phyloP scores from a whole-genome alignment of 2,329 filamentous ascomycete genomes.

The Hypoxylon sp. region DNA sequence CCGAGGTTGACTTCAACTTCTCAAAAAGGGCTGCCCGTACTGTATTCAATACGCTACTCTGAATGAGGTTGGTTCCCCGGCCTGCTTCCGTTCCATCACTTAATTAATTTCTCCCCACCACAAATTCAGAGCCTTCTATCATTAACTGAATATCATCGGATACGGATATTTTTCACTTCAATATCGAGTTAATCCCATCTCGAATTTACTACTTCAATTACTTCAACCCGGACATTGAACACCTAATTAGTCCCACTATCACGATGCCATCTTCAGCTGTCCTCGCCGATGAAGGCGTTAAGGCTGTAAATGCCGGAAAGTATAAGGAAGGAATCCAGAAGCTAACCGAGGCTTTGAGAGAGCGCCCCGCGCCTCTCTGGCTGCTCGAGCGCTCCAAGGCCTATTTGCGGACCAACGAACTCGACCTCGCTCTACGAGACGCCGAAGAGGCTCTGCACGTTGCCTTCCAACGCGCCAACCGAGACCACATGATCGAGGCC shows the following conservation, averaged over 20 bases:
- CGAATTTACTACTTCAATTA: neutral
- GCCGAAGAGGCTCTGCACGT: conserved; percentile 75
- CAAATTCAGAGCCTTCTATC: conserved; percentile 3
- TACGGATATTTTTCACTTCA: neutral
- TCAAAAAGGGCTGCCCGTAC: neutral
- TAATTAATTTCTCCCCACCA: neutral
- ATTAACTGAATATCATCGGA: neutral
- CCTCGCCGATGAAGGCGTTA: conserved; percentile 73
- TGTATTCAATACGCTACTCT: neutral
- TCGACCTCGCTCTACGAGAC: conserved; percentile 76
- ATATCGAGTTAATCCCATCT: neutral
- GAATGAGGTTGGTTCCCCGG: neutral
- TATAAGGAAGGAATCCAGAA: conserved; percentile 77
- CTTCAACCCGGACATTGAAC: neutral
- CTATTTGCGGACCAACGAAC: conserved; percentile 74
- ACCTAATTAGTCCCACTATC: neutral
- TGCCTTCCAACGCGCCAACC: conserved; percentile 77
- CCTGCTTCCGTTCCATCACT: neutral
- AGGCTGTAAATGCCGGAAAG: conserved; percentile 73
- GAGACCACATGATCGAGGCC: conserved; percentile 82
- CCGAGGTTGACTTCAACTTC: neutral
- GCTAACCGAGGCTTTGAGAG: conserved; percentile 76
- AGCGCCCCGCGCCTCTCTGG: conserved; percentile 79
- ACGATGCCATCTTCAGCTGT: conserved; percentile 66
- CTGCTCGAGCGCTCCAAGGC: conserved; percentile 86